A percentile compares a stretch with the other conserved stretches of the same genome.
Conservation (phyloP, 805 yeast species). For the Ogataea polymorpha region DNA sequence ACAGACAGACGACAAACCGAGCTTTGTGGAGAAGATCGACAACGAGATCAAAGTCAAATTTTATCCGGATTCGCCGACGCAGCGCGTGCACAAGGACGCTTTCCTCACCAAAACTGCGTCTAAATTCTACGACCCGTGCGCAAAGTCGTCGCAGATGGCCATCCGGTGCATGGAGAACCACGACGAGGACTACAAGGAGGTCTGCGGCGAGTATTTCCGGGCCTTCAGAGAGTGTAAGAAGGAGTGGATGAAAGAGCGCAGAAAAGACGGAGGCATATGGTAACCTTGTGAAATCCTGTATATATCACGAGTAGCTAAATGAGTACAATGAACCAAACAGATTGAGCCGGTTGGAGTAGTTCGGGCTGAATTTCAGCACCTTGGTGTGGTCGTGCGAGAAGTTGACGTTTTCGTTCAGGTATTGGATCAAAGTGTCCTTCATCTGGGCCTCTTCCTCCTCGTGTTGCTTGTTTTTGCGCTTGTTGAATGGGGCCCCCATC, state of each 20-base stretch:
- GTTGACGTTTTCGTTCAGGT: conserved; percentile 24
- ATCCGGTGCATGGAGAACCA: conserved; percentile 78
- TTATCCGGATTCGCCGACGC: conserved; percentile 87
- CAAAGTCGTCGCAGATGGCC: conserved; percentile 84
- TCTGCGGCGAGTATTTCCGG: conserved; percentile 78
- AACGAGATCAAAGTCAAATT: conserved; percentile 49
- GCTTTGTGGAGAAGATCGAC: conserved; percentile 51
- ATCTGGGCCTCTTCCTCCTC: conserved; percentile 15
- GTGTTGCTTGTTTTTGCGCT: conserved; percentile 15
- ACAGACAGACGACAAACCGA: conserved; percentile 32
- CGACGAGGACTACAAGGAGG: conserved; percentile 60
- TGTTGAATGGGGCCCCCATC: conserved; percentile 6
- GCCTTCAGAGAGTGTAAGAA: conserved; percentile 92
- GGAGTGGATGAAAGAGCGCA: conserved; percentile 52
- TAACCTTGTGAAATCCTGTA: conserved; percentile 7
- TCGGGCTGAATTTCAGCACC: conserved; percentile 23
- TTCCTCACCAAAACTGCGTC: conserved; percentile 78
- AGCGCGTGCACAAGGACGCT: conserved; percentile 60
- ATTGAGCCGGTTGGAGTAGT: conserved; percentile 13
- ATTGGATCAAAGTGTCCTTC: conserved; percentile 21
- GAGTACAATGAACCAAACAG: conserved; percentile 25
- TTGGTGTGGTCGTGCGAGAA: conserved; percentile 23
- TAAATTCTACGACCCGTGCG: conserved; percentile 89
- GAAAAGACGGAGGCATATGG: conserved; percentile 34
- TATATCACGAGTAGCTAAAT: conserved; percentile 21